Evolutionary conservation across 169 alveolate species (phyloP), one percentile per base, ranked within the genome.

Genomic region (Cryptosporidium parvum): DNA sequence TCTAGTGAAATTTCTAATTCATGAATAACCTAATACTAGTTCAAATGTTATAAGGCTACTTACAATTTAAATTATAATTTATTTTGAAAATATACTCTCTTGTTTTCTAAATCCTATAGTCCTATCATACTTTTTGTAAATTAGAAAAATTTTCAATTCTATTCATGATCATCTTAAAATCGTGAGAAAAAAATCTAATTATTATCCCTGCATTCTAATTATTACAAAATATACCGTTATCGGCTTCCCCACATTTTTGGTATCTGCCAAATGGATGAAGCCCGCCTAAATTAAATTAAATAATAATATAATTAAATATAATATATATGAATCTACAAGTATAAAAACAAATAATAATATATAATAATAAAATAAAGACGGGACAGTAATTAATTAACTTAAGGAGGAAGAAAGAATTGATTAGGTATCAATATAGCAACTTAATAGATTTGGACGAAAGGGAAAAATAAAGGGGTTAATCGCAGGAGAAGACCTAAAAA

Each of bases 1-100:
- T 59, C 89, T 59, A 59, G 48, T 42, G 42, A 31, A 37, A n/a
- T 59, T 29, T 16, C 52, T 33, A 52, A 33, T 73, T 48, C 85
- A 69, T 37, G 35, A 56, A 56, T 56, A 26, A 26, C 35, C 14
- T 56, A 56, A 56, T 21, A 56, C 21, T 53, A 23, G 21, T 53
- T 2, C 67, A 21, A n/a, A 56, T 31, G 29, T 8, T 26, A 56
- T 56, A 23, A 10, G 12, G 12, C 62, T 53, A 53, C n/a, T n/a
- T 23, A 53, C 29, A 53, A 0, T 8, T 5, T 56, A 56, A 56
- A 9, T 16, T 1, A 56, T n/a, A 23, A 10, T 56, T 23, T 21
- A 10, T 14, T 29, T 65, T 23, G 51, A 26, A 9, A 33, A 0
- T 35, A 10, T 5, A 31, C 51, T 65, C 23, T 59, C 4, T 12